These are phyloP conservation scores for Lodderomyces pseudojiufengensis DNA, from an alignment of 1,139 yeast species.

Conservation along the genomic window DNA sequence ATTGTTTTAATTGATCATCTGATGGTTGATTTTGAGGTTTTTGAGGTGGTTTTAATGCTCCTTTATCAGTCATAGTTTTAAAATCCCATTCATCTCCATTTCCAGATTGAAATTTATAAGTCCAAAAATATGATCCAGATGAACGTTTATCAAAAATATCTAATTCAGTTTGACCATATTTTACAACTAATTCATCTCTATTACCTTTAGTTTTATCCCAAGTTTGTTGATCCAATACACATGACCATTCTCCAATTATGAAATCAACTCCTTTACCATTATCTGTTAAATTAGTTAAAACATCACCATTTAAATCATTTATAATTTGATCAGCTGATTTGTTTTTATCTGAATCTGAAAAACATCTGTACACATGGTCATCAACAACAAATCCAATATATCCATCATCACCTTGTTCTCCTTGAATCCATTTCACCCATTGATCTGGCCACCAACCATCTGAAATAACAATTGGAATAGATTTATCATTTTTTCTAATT, in stretches of 20 bases:
- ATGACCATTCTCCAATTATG: constrained; percentile 85
- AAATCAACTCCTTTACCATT: constrained; percentile 58
- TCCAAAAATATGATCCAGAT: constrained; percentile 86
- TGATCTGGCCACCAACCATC: constrained; percentile 93
- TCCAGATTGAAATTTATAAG: constrained; percentile 80
- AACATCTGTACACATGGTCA: constrained; percentile 83
- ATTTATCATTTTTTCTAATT: constrained; percentile 53
- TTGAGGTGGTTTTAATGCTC: constrained; percentile 43
- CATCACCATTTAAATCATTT: constrained; percentile 49
- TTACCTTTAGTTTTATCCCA: constrained; percentile 61
- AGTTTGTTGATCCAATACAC: constrained; percentile 72
- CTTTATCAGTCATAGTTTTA: constrained; percentile 67
- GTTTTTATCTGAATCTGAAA: constrained; percentile 66
- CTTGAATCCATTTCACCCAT: constrained; percentile 68
- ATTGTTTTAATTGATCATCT: constrained; percentile 40
- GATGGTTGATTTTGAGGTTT: constrained; percentile 29
- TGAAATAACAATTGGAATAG: constrained; percentile 73
- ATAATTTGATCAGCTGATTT: constrained; percentile 66
- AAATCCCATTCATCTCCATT: constrained; percentile 98
- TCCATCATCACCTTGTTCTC: constrained; percentile 32
- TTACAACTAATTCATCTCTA: constrained; percentile 32
- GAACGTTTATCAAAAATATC: constrained; percentile 43
- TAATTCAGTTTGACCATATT: constrained; percentile 42
- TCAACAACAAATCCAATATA: constrained; percentile 70
- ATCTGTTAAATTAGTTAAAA: constrained; percentile 48